Evolutionary conservation across 139 green algal species (phyloP).

Genomic region (Gonium pectorale): DNA sequence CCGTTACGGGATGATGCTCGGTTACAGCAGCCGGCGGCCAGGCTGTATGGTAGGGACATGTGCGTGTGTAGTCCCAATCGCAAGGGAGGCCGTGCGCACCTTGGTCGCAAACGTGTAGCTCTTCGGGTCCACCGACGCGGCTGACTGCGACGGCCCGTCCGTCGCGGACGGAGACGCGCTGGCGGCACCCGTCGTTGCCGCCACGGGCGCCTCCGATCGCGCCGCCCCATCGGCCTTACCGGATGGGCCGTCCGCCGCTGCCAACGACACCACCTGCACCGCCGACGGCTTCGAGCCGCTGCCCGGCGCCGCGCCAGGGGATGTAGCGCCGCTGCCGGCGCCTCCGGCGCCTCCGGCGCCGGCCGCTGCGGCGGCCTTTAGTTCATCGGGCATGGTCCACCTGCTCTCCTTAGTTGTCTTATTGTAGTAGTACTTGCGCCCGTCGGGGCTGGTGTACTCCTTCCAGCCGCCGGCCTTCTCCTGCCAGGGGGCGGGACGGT

Average conservation of each 20-base stretch:
- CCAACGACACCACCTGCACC: slow-evolving; percentile 23
- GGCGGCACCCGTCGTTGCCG: background rate
- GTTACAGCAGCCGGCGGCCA: too few relatives aligned
- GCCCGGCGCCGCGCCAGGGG: background rate
- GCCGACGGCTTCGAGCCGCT: background rate
- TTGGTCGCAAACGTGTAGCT: slow-evolving; percentile 30
- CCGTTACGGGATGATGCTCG: too few relatives aligned
- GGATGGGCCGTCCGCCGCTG: background rate
- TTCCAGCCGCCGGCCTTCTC: slow-evolving; percentile 73
- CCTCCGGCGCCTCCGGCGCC: background rate
- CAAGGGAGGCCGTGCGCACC: background rate
- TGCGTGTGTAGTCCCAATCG: too few relatives aligned
- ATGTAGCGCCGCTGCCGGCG: background rate
- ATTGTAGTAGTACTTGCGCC: slow-evolving; percentile 95
- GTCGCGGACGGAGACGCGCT: slow-evolving; percentile 22
- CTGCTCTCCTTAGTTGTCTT: slow-evolving; percentile 78
- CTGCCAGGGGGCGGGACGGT: slow-evolving; percentile 5
- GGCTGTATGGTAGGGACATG: background rate
- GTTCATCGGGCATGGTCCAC: slow-evolving; percentile 82
- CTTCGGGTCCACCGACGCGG: background rate
- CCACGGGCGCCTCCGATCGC: background rate
- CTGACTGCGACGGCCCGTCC: slow-evolving; percentile 29
- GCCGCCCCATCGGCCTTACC: background rate
- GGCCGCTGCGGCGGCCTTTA: slow-evolving; percentile 54
- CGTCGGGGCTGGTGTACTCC: slow-evolving; percentile 87